Conservation (phyloP, 768 basidiomycete genomes). For the Holtermannia corniformis region DNA sequence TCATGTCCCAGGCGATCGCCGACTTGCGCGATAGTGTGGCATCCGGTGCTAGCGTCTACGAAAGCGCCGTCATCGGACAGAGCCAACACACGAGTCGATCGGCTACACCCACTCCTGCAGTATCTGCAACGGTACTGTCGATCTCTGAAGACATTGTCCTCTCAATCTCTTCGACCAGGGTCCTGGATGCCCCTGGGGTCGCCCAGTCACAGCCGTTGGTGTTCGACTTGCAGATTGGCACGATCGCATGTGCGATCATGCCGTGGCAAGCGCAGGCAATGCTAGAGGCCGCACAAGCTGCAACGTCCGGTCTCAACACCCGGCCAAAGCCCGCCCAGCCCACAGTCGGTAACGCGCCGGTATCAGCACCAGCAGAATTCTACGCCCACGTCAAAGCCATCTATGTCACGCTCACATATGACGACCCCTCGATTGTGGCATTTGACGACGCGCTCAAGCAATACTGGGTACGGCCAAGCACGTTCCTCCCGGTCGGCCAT, state of each 20-base stretch:
- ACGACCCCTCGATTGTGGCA: background rate
- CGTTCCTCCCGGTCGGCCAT: slow-evolving; percentile 24
- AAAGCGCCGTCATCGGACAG: slow-evolving; percentile 8
- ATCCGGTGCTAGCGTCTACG: slow-evolving; percentile 18
- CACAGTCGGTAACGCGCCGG: background rate
- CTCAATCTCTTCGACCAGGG: slow-evolving; percentile 46
- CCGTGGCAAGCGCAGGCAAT: slow-evolving; percentile 5
- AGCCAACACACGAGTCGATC: slow-evolving; percentile 9
- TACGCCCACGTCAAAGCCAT: slow-evolving; percentile 16
- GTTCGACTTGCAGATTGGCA: slow-evolving; percentile 6
- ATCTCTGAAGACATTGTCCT: slow-evolving; percentile 57
- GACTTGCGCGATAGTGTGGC: slow-evolving; percentile 38
- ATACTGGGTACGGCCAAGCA: slow-evolving; percentile 28
- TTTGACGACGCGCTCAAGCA: background rate
- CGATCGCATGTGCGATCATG: slow-evolving; percentile 4
- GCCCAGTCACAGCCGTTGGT: slow-evolving; percentile 2
- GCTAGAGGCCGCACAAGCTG: background rate
- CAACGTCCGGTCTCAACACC: background rate
- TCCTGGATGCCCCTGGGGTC: background rate
- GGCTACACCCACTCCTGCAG: slow-evolving; percentile 15
- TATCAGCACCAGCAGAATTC: slow-evolving; percentile 12
- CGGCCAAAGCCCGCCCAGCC: background rate
- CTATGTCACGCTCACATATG: slow-evolving; percentile 17
- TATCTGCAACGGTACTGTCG: slow-evolving; percentile 41
- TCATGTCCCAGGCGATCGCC: slow-evolving; percentile 42